Evolutionary conservation across 495 filamentous ascomycete species (phyloP), one percentile per base, ranked within the genome.

Genomic region (Podospora pseudopauciseta): DNA sequence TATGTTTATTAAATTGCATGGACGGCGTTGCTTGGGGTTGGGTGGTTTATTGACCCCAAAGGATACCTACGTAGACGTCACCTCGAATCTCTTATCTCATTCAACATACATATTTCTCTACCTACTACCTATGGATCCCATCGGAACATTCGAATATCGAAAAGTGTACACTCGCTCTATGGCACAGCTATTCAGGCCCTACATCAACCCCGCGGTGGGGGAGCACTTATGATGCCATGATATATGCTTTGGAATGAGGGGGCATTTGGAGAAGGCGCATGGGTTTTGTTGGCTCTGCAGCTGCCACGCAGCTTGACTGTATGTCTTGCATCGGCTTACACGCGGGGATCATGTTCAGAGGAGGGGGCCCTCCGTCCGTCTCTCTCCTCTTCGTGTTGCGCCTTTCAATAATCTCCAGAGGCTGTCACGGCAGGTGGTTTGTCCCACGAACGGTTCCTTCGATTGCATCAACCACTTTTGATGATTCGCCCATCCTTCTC

Each of bases 221-320:
- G 19, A 19, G 34, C 20, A 19, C 27, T 18, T 39, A 23, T 63
- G 65, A 54, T 63, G 60, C 15, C 44, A 32, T 27, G 56, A 61
- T 49, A 65, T 59, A 57, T 60, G 19, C 6, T 20, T 16, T 18
- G 53, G 23, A 54, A n/a, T 44, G 26, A 11, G 44, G 39, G 39
- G 30, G 39, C 6, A 49, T 49, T 49, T 49, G 39, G 39, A 11
- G 39, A 49, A 49, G 13, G 39, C n/a, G 53, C 54, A 55, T 60
- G 62, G 27, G 18, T 65, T 67, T 44, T 27, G 65, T 67, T 71
- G 69, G 69, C 65, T 67, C 39, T 71, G 69, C 69, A 67, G 56
- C 62, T 71, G 69, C 69, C 69, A 71, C 69, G 69, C 69, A 67
- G 56, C 55, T 64, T 18, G 39, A 11, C 19, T 32, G 34, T 58